Evolutionary conservation across 805 yeast species (phyloP), one percentile per base, ranked within the genome.

Genomic region (Saturnispora halmiae): DNA sequence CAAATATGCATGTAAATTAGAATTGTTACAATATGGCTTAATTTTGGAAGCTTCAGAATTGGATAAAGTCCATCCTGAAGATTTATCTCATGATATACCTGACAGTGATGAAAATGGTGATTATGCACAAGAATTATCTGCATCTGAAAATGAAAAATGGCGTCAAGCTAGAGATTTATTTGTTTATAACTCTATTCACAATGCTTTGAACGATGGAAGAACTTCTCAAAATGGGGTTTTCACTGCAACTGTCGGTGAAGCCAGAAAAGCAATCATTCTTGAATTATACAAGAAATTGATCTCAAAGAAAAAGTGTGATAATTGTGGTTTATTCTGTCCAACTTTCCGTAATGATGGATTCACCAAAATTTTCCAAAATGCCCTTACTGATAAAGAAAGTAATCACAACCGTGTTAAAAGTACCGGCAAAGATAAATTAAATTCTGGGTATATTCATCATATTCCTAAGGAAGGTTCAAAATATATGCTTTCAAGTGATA

Each of bases 321-420:
- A 88, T 63, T 92, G 99, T 73, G 85, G 87, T 33, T 84, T 88
- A 95, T 84, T 70, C 61, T 86, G 96, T 34, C 97, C 99, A 41
- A 70, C 81, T 27, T 90, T 81, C 69, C 78, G 98, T 65, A 90
- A 88, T 55, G 99, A 92, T 59, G 98, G 98, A 0, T 81, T 77
- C 56, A 74, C 88, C 46, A 92, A 94, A 67, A 77, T 92, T 48
- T 92, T 92, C 55, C 97, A 92, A 65, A 79, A 78, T 50, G 77
- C 94, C 5, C 70, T 94, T 51, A 72, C 72, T 37, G 95, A 85
- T 38, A 85, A 85, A 58, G 96, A 90, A 59, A 55, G 73, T 40
- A 69, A 81, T 40, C 80, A 81, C 63, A 92, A 92, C 67, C 69
- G 90, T 59, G 77, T 83, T 48, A 85, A 79, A 62, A 96, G 96